Evolutionary conservation across 2,329 filamentous ascomycete genomes (phyloP).

Genomic region (Sphaerulina populicola): DNA sequence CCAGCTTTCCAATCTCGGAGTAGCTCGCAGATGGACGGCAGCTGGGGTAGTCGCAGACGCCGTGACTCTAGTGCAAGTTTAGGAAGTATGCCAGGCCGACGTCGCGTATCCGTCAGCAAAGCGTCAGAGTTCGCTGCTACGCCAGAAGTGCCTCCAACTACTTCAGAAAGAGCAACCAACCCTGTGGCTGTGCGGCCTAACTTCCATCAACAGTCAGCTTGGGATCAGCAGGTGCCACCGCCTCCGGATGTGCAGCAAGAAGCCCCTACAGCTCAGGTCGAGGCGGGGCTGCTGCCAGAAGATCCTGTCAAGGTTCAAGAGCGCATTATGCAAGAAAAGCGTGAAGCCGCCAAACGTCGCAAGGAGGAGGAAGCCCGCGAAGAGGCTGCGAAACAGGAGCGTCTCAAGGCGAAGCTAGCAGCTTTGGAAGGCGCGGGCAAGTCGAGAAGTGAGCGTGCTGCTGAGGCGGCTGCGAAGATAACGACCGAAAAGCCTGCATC

Average conservation of each 20-base stretch:
- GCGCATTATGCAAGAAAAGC: slow-evolving; percentile 40
- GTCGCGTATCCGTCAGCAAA: slow-evolving; percentile 51
- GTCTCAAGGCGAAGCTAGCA: slow-evolving; percentile 31
- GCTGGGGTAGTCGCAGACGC: slow-evolving; percentile 63
- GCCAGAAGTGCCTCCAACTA: slow-evolving; percentile 9
- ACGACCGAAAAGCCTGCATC: slow-evolving; percentile 11
- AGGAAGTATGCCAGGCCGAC: slow-evolving; percentile 62
- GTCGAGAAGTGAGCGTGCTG: slow-evolving; percentile 31
- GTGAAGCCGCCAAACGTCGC: slow-evolving; percentile 28
- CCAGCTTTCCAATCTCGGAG: slow-evolving; percentile 75
- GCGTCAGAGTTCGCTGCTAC: slow-evolving; percentile 33
- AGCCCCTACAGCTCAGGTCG: slow-evolving; percentile 6
- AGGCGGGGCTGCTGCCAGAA: slow-evolving; percentile 39
- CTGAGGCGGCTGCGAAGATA: slow-evolving; percentile 28
- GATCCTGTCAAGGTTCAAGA: slow-evolving; percentile 57
- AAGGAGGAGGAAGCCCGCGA: slow-evolving; percentile 27
- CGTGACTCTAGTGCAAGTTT: slow-evolving; percentile 87
- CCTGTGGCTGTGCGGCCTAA: slow-evolving; percentile 16
- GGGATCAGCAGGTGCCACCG: slow-evolving; percentile 31
- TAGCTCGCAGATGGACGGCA: slow-evolving; percentile 53
- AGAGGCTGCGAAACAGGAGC: slow-evolving; percentile 27
- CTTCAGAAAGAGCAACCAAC: slow-evolving; percentile 18
- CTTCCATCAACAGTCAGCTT: slow-evolving; percentile 28
- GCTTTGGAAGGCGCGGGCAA: slow-evolving; percentile 28
- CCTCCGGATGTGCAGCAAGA: slow-evolving; percentile 14